Conservation (phyloP, 495 filamentous ascomycete genomes). For the Chaetomium tenue region DNA sequence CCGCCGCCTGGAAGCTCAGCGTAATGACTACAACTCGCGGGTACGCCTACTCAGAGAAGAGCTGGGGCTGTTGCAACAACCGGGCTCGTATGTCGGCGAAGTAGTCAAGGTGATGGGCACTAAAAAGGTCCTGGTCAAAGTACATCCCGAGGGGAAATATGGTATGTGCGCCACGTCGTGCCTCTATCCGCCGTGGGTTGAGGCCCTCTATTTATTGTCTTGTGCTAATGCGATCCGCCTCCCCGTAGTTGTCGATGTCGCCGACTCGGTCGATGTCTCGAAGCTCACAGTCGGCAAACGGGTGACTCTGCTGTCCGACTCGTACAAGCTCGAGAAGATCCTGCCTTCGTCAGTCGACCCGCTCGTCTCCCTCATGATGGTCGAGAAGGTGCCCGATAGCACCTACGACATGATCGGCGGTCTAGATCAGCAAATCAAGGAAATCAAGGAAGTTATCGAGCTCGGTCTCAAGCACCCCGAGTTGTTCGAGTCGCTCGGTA, state of each 20-base stretch:
- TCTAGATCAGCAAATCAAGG: constrained; percentile 98
- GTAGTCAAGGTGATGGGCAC: constrained; percentile 99
- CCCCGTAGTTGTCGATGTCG: constrained; percentile 83
- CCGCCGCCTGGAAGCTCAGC: constrained; percentile 91
- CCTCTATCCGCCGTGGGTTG: neutral
- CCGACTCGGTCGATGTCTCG: constrained; percentile 87
- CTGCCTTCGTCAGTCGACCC: constrained; percentile 96
- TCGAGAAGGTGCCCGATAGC: constrained; percentile 98
- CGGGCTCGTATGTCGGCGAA: constrained; percentile 96
- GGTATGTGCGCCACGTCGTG: constrained; percentile 55
- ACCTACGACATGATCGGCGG: constrained; percentile 99
- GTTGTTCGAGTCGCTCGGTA: constrained; percentile 96
- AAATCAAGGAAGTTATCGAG: constrained; percentile 99
- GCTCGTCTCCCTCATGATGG: constrained; percentile 99
- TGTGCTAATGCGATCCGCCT: constrained; percentile 15
- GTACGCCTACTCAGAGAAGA: constrained; percentile 95
- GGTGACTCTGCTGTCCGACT: constrained; percentile 91
- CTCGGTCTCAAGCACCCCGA: constrained; percentile 97
- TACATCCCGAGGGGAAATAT: constrained; percentile 99
- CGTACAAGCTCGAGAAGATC: constrained; percentile 97
- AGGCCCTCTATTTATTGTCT: neutral
- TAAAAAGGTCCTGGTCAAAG: constrained; percentile 98
- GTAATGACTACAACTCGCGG: constrained; percentile 98
- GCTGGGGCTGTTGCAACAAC: constrained; percentile 92
- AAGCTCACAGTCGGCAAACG: constrained; percentile 98